These are phyloP conservation scores for Angomonas deanei DNA, from an alignment of 208 protist genomes.

Conservation along the genomic window DNA sequence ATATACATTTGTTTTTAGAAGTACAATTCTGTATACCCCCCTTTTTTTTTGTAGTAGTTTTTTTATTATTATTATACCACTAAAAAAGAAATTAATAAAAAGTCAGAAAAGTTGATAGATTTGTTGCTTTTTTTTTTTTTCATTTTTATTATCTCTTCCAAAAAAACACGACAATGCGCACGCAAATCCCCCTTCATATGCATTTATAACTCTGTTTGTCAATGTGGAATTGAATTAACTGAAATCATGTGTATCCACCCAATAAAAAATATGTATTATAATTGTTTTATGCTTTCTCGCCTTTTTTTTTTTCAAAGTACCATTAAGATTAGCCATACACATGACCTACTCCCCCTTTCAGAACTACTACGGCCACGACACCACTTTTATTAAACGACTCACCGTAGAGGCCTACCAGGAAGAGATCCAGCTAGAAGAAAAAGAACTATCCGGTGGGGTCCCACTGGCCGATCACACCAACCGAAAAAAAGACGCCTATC, in stretches of 20 bases:
- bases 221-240: no score
- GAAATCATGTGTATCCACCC: no score
- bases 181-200: background rate
- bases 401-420: background rate
- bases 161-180: background rate
- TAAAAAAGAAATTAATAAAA: constrained; percentile 4
- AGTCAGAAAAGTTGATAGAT: background rate
- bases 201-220: background rate
- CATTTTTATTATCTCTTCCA: background rate
- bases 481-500: no score
- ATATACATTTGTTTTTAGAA: background rate
- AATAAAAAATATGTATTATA: no score
- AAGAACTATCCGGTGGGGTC: background rate
- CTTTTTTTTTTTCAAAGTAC: constrained; percentile 7
- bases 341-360: background rate
- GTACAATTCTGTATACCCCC: background rate
- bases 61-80: background rate
- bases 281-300: background rate
- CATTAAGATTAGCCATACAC: background rate
- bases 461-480: background rate
- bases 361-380: constrained; percentile 2
- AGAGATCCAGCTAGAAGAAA: background rate
- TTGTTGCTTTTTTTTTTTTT: constrained; percentile 4
- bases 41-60: background rate
- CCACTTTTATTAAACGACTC: constrained; percentile 4